Evolutionary conservation across 495 filamentous ascomycete species (phyloP), one percentile per base, ranked within the genome.

Genomic region (Tuber brumale): DNA sequence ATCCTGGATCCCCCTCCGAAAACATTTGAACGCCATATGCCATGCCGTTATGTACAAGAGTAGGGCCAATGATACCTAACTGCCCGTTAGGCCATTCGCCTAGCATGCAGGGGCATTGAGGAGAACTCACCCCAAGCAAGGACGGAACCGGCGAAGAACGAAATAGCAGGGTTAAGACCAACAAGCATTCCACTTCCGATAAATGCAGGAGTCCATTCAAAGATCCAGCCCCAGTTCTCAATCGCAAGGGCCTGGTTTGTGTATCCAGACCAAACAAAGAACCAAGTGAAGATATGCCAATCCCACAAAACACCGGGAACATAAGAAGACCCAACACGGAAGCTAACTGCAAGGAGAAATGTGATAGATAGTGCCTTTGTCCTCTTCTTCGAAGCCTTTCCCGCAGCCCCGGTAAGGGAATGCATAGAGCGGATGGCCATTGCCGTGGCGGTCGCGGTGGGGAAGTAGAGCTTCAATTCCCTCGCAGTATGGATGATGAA

Each of bases 391-490:
- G 89, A 89, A n/a, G 87, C 85, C 8, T 78, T 70, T 4, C 74
- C 81, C 69, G 86, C 87, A 57, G 87, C 88, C 14, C 85, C 86
- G 2, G 84, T 84, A 41, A 88, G 86, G 46, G 87, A 85, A 72
- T 92, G 90, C 89, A 92, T 90, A 70, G 86, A 87, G 69, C 88
- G 87, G 75, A 92, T 92, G 1, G 89, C 89, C 79, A 91, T 85
- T 37, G 88, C 90, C 27, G 89, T 89, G 21, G 90, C 90, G 21
- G 89, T 89, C 9, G 87, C 81, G 18, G 82, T 80, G n/a, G 89
- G 89, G 83, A 91, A 91, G 76, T 91, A 85, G 70, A 91, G 85
- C 72, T 85, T 87, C 73, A 91, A 84, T 82, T 91, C 89, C 39
- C 89, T 85, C 37, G 87, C 89, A 35, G 91, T 88, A 77, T 91